Percentiles rank a stretch among this genome's conserved stretches.
phyloP scores from a whole-genome alignment of 2,329 filamentous ascomycete genomes.

The Lecanicillium sp. region DNA sequence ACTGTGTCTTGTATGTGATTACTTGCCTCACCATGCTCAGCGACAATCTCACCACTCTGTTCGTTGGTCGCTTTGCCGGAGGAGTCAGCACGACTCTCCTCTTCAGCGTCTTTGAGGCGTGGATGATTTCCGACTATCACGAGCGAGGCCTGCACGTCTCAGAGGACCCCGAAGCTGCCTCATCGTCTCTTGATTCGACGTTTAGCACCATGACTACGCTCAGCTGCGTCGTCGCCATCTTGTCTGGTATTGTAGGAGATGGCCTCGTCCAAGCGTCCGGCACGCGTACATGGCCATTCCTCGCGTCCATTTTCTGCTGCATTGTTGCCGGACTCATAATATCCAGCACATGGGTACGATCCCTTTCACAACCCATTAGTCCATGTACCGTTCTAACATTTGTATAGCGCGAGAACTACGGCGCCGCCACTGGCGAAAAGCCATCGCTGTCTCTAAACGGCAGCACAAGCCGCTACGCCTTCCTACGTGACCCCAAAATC shows the following conservation, averaged over 20 bases:
- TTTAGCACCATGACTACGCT: constrained; percentile 45
- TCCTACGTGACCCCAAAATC: constrained; percentile 23
- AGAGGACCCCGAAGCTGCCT: constrained; percentile 12
- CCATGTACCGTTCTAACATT: not conserved
- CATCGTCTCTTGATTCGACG: constrained; percentile 36
- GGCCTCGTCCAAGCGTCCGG: constrained; percentile 38
- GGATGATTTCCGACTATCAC: constrained; percentile 52
- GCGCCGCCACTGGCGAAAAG: constrained; percentile 3
- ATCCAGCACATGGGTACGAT: constrained; percentile 15
- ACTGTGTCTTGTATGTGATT: constrained; percentile 43
- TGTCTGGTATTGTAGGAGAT: constrained; percentile 44
- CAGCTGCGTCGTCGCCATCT: constrained; percentile 49
- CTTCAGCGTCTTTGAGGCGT: constrained; percentile 52
- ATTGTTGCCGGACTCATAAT: constrained; percentile 35
- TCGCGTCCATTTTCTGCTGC: constrained; percentile 35
- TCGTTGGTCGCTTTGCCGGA: constrained; percentile 45
- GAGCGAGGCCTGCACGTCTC: constrained; percentile 32
- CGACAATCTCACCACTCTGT: constrained; percentile 33
- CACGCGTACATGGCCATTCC: constrained; percentile 45
- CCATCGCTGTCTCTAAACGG: too few species aligned
- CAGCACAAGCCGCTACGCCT: not conserved
- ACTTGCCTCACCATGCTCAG: constrained; percentile 45
- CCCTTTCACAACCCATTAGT: not conserved
- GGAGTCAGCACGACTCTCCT: constrained; percentile 50
- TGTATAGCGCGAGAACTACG: constrained; percentile 19